Evolutionary conservation across 805 yeast species (phyloP).

Genomic region (Grigorovia transvaalensis): DNA sequence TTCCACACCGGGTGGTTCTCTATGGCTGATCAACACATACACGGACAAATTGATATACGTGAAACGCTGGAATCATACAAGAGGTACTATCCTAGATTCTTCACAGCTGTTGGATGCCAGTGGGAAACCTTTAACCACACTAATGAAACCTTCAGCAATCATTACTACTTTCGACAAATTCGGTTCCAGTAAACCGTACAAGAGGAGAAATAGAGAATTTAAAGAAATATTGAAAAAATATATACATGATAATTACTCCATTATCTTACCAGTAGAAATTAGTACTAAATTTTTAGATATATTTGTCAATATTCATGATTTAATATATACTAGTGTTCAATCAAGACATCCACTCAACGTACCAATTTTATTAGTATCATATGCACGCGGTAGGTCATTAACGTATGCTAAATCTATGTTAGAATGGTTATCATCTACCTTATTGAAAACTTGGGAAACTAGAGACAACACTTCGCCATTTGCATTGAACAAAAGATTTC

Average conservation of each 20-base stretch:
- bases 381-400: constrained; percentile 66
- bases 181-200: constrained; percentile 56
- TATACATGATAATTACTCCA: constrained; percentile 43
- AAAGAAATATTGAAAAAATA: constrained; percentile 50
- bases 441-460: constrained; percentile 77
- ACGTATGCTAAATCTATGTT: constrained; percentile 80
- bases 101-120: constrained; percentile 48
- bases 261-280: constrained; percentile 69
- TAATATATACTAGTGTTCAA: constrained; percentile 34
- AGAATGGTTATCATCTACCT: constrained; percentile 91
- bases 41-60: constrained; percentile 80
- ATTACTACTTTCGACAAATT: constrained; percentile 50
- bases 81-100: constrained; percentile 71
- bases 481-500: constrained; percentile 50
- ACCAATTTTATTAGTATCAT: constrained; percentile 69
- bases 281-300: constrained; percentile 78
- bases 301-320: constrained; percentile 60
- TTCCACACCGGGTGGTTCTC: constrained; percentile 85
- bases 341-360: constrained; percentile 31
- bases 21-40: constrained; percentile 69
- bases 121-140: constrained; percentile 53
- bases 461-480: constrained; percentile 62
- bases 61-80: constrained; percentile 90
- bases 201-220: constrained; percentile 53
- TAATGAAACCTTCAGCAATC: constrained; percentile 72